A percentile compares a stretch with the other conserved stretches of the same genome.
These are phyloP conservation scores for Herpetospermum pedunculosum DNA, from an alignment of 306 rosid species.

Conservation along the genomic window DNA sequence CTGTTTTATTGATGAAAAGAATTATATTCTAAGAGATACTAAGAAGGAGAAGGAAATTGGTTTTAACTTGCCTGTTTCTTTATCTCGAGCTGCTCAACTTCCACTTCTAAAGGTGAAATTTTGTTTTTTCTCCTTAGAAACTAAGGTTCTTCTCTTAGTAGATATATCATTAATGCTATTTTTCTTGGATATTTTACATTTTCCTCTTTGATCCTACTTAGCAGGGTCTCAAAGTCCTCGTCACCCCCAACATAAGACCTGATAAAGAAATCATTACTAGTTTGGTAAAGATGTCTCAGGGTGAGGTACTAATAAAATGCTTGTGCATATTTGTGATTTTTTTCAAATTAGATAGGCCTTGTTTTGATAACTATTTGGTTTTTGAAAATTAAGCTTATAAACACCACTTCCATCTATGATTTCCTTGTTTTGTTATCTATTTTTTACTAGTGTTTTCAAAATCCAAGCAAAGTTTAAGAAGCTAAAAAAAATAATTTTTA, in stretches of 20 bases:
- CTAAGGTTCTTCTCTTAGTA: not conserved
- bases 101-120: conserved; percentile 61
- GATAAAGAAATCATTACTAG: conserved; percentile 55
- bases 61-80: conserved; percentile 68
- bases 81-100: conserved; percentile 46
- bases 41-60: conserved; percentile 91
- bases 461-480: no score
- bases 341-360: not conserved
- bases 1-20: conserved; percentile 81
- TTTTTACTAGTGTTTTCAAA: no score
- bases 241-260: conserved; percentile 74
- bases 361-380: not conserved
- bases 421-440: no score
- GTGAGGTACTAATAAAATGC: conserved; percentile 40
- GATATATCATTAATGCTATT: not conserved
- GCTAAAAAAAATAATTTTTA: no score
- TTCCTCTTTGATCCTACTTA: conserved; percentile 15
- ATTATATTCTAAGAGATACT: conserved; percentile 60
- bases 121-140: not conserved
- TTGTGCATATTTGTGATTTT: not conserved
- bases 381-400: no score
- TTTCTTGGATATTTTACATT: conserved; percentile 1
- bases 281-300: conserved; percentile 63
- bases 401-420: no score
- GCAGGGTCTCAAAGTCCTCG: conserved; percentile 71